Base-by-base conservation (phyloP, 768 basidiomycete species). In the Pilatotrama ljubarskyi region DNA sequence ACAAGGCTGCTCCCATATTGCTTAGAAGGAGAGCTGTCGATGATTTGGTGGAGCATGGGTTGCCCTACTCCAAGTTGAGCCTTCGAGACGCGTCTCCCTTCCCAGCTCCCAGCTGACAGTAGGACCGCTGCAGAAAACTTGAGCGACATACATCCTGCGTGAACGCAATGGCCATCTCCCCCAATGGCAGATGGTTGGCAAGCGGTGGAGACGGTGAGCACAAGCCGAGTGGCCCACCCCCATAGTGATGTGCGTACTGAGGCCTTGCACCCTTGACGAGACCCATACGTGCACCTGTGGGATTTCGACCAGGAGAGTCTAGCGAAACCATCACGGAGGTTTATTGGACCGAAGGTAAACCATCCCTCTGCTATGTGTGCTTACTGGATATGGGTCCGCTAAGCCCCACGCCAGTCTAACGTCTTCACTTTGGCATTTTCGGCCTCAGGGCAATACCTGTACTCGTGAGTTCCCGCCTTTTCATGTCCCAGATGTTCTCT, bases 371-470 rank as follows among this genome's bases (percentile, higher is more conserved):
- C 2, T 8, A 26, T 29, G 26, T 14, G 26, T 9, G 29, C 25
- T 17, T 9, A 32, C 5, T 3, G 3, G 6, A n/a, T 29, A 5
- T 5, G 26, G 5, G 20, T 36, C 13, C 15, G 43, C 38, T 44
- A 5, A 44, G 20, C 38, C 3, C 4, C 9, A 35, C 9, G 51
- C 10, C 63, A 92, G 90, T 80, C 78, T 41, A 91, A 90, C 64
- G 81, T 91, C 36, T 84, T 93, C 70, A 80, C 82, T 17, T 74
- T 92, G 29, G 82, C 82, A 47, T 91, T 92, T 74, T 90, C 90
- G 6, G 80, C 85, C 0, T 78, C 78, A 20, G 88, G 87, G 66
- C 80, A 78, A 51, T 85, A 79, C 67, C 69, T 91, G 41, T 83
- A 82, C 68, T 84, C 84, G 90, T 90, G 60, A 69, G 88, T 76